Percentiles rank a stretch among this genome's conserved stretches.
phyloP scores from a whole-genome alignment of 306 rosid genomes.

The Neltuma alba region DNA sequence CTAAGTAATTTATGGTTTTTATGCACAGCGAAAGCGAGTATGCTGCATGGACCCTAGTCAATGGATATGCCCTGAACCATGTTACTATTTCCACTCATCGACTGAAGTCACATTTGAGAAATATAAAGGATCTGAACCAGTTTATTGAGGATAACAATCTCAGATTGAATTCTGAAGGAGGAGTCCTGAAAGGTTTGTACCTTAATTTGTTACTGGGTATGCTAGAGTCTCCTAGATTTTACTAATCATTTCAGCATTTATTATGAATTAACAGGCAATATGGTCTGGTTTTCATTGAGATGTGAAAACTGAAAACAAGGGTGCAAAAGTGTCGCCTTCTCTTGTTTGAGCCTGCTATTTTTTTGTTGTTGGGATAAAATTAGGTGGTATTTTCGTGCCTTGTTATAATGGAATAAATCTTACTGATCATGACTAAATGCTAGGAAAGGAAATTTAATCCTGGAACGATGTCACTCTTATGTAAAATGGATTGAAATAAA shows the following conservation, averaged over 20 bases:
- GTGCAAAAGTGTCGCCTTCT: neutral
- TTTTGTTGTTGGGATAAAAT: too few relatives aligned
- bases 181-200: constrained; percentile 77
- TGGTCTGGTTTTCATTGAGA: constrained; percentile 7
- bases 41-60: constrained; percentile 98
- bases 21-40: constrained; percentile 85
- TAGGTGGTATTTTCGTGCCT: too few relatives aligned
- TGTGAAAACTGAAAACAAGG: constrained; percentile 1
- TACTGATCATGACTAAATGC: too few relatives aligned
- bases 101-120: constrained; percentile 70
- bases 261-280: too few relatives aligned
- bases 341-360: too few relatives aligned
- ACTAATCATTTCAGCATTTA: constrained; percentile 5
- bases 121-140: constrained; percentile 68
- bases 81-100: constrained; percentile 84
- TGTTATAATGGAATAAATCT: too few relatives aligned
- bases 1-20: constrained; percentile 25
- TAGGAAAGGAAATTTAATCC: neutral
- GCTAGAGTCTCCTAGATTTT: constrained; percentile 5
- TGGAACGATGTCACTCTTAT: neutral
- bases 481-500: neutral
- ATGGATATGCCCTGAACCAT: constrained; percentile 91
- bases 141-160: constrained; percentile 79
- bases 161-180: constrained; percentile 91
- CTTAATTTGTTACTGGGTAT: constrained; percentile 23